Base-by-base conservation (phyloP, 176 grass and related monocot species). In the Neostapfia colusana region DNA sequence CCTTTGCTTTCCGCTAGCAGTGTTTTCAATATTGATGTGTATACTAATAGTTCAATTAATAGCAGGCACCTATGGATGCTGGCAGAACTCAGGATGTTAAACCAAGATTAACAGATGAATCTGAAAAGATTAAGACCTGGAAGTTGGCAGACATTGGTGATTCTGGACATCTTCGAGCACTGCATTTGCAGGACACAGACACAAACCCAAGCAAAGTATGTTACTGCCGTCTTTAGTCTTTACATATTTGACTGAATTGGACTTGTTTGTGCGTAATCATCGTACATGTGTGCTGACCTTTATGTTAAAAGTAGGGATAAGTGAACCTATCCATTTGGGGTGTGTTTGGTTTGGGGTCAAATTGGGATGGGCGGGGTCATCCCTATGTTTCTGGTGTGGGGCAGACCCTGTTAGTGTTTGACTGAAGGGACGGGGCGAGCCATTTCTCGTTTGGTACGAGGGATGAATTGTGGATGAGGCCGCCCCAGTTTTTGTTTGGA, bases 101-200 rank as follows among this genome's bases (percentile, higher is more conserved):
- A 76, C 96, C 96, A 23, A 90, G 92, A 88, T 90, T 99, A 90
- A 73, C 77, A 41, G 89, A 99, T 36, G 96, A 99, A 59, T 87
- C 89, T 41, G 96, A 99, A 84, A 99, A 95, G 87, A 61, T 65
- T 39, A 99, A 95, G 72, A 85, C 70, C 28, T 99, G 96, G 96
- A 95, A 99, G 79, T 88, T 89, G 69, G 70, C 89, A 31, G 92
- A 99, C 72, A 92, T 99, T 39, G 73, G 64, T 36, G 96, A 99
- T 63, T 82, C 90, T 38, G 85, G 87, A 74, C 89, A 85, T 88
- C 85, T 99, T 74, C 89, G 93, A 84, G 89, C 92, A 51, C 80
- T 86, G 21, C 89, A 84, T 41, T 88, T 94, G 51, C 74, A 87
- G 51, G 96, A 99, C 58, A 82, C 92, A 11, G 83, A 78, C 87